These are phyloP conservation scores for Russula brevipes DNA, from an alignment of 768 basidiomycete genomes.

Conservation along the genomic window DNA sequence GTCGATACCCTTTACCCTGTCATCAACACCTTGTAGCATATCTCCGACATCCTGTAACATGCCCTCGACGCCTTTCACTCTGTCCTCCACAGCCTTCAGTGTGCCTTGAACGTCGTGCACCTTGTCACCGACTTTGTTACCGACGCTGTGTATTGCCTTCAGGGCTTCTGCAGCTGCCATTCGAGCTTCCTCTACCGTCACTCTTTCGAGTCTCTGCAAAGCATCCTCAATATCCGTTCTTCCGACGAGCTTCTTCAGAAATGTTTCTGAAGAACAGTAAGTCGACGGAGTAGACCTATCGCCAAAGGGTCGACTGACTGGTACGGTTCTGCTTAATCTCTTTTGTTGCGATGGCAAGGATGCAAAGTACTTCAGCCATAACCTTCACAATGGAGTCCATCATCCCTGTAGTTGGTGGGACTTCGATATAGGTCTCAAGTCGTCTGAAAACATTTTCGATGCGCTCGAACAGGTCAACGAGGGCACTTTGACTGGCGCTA, in stretches of 20 bases:
- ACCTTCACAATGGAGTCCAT: not conserved
- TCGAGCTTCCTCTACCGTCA: slow-evolving; percentile 4
- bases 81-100: slow-evolving; percentile 1
- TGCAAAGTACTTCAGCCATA: not conserved
- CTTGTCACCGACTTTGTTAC: not conserved
- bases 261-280: not conserved
- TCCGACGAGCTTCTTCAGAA: not conserved
- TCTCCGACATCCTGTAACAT: not conserved
- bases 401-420: not conserved
- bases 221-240: not conserved
- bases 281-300: not conserved
- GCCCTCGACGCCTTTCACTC: not conserved
- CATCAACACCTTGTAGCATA: not conserved
- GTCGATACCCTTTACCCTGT: not conserved
- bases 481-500: not conserved
- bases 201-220: not conserved
- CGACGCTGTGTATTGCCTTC: not conserved
- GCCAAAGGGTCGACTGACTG: not conserved
- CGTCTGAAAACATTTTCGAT: not conserved
- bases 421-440: not conserved
- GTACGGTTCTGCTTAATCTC: not conserved
- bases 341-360: not conserved
- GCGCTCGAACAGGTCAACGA: not conserved
- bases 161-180: not conserved
- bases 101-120: not conserved